Conservation (phyloP, 805 yeast species). For the Ogataea nakhonphanomensis region DNA sequence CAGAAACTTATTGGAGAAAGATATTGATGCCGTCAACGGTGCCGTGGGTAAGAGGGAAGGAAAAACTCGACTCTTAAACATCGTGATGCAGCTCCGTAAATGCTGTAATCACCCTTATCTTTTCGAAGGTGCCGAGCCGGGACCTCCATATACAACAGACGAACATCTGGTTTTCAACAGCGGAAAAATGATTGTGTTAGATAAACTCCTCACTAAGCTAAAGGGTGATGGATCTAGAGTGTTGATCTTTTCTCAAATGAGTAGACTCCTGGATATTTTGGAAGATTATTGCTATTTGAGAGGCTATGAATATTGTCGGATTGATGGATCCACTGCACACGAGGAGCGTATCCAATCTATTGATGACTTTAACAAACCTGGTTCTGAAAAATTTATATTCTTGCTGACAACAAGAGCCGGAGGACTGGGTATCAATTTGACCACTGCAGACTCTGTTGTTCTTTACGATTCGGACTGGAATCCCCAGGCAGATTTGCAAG, state of each 20-base stretch:
- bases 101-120: conserved; percentile 97
- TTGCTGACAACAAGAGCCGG: conserved; percentile 94
- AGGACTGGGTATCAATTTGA: conserved; percentile 90
- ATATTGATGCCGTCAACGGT: conserved; percentile 94
- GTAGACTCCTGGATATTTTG: conserved; percentile 79
- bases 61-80: conserved; percentile 83
- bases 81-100: conserved; percentile 94
- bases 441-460: conserved; percentile 87
- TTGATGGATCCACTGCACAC: conserved; percentile 91
- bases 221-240: conserved; percentile 82
- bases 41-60: conserved; percentile 92
- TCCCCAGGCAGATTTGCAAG: conserved; percentile 96
- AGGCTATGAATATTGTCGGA: conserved; percentile 82
- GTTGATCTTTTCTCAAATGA: conserved; percentile 90
- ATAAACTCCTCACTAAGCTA: conserved; percentile 71
- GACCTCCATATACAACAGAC: conserved; percentile 95
- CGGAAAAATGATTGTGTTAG: conserved; percentile 87
- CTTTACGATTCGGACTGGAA: conserved; percentile 95
- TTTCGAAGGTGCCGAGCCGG: conserved; percentile 99
- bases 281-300: conserved; percentile 90
- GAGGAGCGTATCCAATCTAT: conserved; percentile 91
- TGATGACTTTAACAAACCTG: conserved; percentile 85
- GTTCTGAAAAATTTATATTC: conserved; percentile 78
- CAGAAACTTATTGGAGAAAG: conserved; percentile 81
- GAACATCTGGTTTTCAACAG: conserved; percentile 89